Conservation (phyloP, 192 early-diverging fungal species). For the Endogone sp. region DNA sequence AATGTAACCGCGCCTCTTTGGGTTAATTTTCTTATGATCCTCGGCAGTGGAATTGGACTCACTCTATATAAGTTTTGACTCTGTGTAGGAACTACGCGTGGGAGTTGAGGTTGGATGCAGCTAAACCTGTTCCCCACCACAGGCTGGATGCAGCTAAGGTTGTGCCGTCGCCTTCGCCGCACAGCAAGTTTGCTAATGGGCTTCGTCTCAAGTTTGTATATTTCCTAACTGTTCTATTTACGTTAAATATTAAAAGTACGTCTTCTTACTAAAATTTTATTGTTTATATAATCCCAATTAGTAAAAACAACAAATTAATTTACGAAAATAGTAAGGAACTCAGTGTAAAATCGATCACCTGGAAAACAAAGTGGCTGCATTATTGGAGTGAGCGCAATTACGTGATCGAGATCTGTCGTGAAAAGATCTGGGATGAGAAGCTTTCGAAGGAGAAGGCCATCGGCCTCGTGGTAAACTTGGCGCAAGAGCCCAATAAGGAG, state of each 20-base stretch:
- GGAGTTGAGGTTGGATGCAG: slow-evolving; percentile 24
- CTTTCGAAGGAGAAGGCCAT: slow-evolving; percentile 2
- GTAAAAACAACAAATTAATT: slow-evolving; percentile 19
- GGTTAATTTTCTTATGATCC: no score
- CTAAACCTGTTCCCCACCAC: slow-evolving; percentile 22
- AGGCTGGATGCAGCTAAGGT: slow-evolving; percentile 9
- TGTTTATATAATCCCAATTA: background rate
- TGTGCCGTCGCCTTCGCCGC: no score
- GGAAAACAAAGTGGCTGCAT: slow-evolving; percentile 35
- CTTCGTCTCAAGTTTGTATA: slow-evolving; percentile 18
- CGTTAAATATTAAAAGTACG: no score
- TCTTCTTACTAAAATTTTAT: background rate
- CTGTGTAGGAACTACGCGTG: slow-evolving; percentile 33
- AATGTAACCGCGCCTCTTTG: background rate
- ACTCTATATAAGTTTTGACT: no score
- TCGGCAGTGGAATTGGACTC: no score
- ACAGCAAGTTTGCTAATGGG: slow-evolving; percentile 24
- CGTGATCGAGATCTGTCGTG: slow-evolving; percentile 32
- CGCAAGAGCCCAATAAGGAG: slow-evolving; percentile 2
- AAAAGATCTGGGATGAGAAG: slow-evolving; percentile 33
- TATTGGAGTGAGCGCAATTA: slow-evolving; percentile 26
- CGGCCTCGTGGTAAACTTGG: slow-evolving; percentile 19
- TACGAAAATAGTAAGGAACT: slow-evolving; percentile 22
- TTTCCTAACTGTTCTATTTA: background rate
- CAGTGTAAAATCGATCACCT: slow-evolving; percentile 13